These are phyloP conservation scores for Pseudocercospora vitis DNA, from an alignment of 2,329 filamentous ascomycete species.

Conservation along the genomic window DNA sequence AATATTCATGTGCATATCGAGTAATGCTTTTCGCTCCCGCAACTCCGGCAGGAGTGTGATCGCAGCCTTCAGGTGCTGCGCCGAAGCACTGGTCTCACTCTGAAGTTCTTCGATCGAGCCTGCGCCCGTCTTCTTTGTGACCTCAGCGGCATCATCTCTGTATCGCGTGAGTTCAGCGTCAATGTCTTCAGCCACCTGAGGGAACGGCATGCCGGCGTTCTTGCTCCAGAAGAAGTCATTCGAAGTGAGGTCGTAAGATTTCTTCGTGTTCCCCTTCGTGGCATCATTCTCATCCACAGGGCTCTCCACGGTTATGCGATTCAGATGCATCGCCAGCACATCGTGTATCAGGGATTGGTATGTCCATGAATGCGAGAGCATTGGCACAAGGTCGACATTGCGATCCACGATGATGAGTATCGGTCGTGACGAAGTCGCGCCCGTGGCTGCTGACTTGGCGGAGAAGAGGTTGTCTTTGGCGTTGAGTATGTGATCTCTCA, in stretches of 20 bases:
- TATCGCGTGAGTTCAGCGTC: slow-evolving; percentile 91
- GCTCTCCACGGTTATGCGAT: slow-evolving; percentile 89
- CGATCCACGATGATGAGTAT: slow-evolving; percentile 92
- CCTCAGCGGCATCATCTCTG: slow-evolving; percentile 89
- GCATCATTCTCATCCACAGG: slow-evolving; percentile 75
- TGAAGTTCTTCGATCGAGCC: slow-evolving; percentile 90
- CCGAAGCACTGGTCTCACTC: slow-evolving; percentile 82
- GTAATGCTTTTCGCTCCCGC: slow-evolving; percentile 82
- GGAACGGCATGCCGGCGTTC: slow-evolving; percentile 87
- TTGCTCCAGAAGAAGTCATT: slow-evolving; percentile 97
- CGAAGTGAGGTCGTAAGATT: slow-evolving; percentile 82
- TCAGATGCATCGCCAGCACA: slow-evolving; percentile 77
- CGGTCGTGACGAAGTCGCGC: slow-evolving; percentile 71
- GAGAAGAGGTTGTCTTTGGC: slow-evolving; percentile 98
- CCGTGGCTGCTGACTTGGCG: slow-evolving; percentile 60
- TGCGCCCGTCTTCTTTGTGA: slow-evolving; percentile 93
- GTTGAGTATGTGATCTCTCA: slow-evolving; percentile 94
- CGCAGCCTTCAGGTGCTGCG: slow-evolving; percentile 91
- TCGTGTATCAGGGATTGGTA: slow-evolving; percentile 84
- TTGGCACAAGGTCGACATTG: slow-evolving; percentile 92
- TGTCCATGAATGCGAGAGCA: slow-evolving; percentile 97
- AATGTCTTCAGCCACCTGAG: slow-evolving; percentile 93
- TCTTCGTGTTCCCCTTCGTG: slow-evolving; percentile 74
- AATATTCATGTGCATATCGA: slow-evolving; percentile 99
- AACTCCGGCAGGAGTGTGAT: slow-evolving; percentile 91